Percentiles rank a stretch among this genome's conserved stretches.
Evolutionary conservation across 331 rosid species (phyloP).

Genomic region (Quercus lobata): DNA sequence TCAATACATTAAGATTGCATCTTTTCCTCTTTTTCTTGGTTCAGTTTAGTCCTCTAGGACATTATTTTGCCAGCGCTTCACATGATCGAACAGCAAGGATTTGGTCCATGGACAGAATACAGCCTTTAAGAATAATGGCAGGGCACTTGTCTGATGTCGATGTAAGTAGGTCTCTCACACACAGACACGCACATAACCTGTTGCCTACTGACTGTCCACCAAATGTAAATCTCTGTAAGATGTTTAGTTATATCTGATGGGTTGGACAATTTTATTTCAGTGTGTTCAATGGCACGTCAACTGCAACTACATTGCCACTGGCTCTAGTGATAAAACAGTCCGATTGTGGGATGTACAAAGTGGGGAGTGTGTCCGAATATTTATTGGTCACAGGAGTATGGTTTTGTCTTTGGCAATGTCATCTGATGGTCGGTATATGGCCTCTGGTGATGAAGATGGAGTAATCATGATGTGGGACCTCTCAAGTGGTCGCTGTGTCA

Average conservation of each 20-base stretch:
- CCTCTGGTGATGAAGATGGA: slow-evolving; percentile 97
- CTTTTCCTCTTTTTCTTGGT: slow-evolving; percentile 27
- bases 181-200: neutral
- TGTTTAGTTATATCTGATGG: neutral
- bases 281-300: slow-evolving; percentile 99
- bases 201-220: slow-evolving; percentile 9
- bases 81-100: slow-evolving; percentile 98
- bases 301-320: slow-evolving; percentile 98
- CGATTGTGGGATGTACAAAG: slow-evolving; percentile 94
- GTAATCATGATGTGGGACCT: slow-evolving; percentile 98
- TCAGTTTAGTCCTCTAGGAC: slow-evolving; percentile 98
- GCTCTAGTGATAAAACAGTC: slow-evolving; percentile 96
- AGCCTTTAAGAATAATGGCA: slow-evolving; percentile 92
- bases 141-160: slow-evolving; percentile 98
- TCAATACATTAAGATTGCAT: neutral
- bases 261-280: slow-evolving; percentile 30
- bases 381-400: slow-evolving; percentile 97
- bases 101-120: slow-evolving; percentile 95
- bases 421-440: slow-evolving; percentile 94
- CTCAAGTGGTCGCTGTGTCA: slow-evolving; percentile 84
- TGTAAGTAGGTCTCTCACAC: slow-evolving; percentile 49
- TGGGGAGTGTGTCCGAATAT: slow-evolving; percentile 94
- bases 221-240: neutral
- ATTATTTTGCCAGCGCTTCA: slow-evolving; percentile 92
- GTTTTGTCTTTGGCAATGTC: slow-evolving; percentile 89